These are phyloP conservation scores for Fusarium sacchari DNA, from an alignment of 2,329 filamentous ascomycete species.

Conservation along the genomic window DNA sequence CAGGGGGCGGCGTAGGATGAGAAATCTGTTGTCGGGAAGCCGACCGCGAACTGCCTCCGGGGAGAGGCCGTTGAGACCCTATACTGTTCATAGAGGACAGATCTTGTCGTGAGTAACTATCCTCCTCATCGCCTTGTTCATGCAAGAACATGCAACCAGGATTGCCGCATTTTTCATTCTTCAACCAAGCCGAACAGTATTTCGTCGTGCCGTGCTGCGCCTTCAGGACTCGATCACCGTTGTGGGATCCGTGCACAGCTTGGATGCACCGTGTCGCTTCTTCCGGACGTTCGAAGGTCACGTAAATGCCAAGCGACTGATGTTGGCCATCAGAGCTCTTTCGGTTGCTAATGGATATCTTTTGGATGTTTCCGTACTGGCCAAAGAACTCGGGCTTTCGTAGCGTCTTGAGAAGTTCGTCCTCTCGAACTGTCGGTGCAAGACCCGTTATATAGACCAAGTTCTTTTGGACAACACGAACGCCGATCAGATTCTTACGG, in stretches of 20 bases:
- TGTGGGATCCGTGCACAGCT: conserved; percentile 90
- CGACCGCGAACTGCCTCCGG: conserved; percentile 61
- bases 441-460: conserved; percentile 97
- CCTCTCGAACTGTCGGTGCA: conserved; percentile 90
- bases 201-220: conserved; percentile 90
- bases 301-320: conserved; percentile 94
- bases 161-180: conserved; percentile 94
- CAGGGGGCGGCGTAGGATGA: conserved; percentile 52
- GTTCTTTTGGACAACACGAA: conserved; percentile 97
- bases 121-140: conserved; percentile 97
- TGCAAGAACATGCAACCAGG: conserved; percentile 98
- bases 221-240: conserved; percentile 86
- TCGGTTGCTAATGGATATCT: conserved; percentile 97
- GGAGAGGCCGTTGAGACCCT: conserved; percentile 77
- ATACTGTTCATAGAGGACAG: conserved; percentile 94
- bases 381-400: conserved; percentile 95
- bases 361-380: conserved; percentile 97
- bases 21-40: conserved; percentile 62
- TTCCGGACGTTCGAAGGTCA: conserved; percentile 93
- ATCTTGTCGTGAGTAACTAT: conserved; percentile 95
- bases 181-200: conserved; percentile 96
- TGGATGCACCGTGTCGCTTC: conserved; percentile 91
- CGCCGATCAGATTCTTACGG: conserved; percentile 93
- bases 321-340: conserved; percentile 81
- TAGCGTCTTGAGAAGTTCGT: conserved; percentile 89